Evolutionary conservation across 2,329 filamentous ascomycete genomes (phyloP).

Genomic region (Cladosporium sp.): DNA sequence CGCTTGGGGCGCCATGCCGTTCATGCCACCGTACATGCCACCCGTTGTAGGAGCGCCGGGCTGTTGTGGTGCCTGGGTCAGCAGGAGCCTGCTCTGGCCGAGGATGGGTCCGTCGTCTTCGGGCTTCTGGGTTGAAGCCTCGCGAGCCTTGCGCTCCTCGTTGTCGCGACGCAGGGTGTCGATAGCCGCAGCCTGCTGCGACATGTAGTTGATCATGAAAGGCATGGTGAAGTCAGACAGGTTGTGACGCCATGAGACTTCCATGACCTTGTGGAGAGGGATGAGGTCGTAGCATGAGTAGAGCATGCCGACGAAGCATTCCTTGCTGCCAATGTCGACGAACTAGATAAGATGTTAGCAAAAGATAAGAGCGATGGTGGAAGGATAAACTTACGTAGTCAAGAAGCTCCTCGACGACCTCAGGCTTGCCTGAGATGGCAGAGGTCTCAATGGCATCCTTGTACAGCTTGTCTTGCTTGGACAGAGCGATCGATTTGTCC

Average conservation of each 20-base stretch:
- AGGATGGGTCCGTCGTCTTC: slow-evolving; percentile 94
- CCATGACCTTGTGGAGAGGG: slow-evolving; percentile 84
- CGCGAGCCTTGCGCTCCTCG: slow-evolving; percentile 75
- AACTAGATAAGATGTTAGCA: slow-evolving; percentile 57
- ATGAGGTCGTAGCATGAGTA: slow-evolving; percentile 98
- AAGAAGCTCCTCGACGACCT: slow-evolving; percentile 91
- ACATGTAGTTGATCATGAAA: slow-evolving; percentile 98
- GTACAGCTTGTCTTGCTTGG: slow-evolving; percentile 99
- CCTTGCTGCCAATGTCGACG: slow-evolving; percentile 96
- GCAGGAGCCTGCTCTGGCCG: slow-evolving; percentile 83
- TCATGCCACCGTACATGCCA: slow-evolving; percentile 54
- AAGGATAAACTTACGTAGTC: slow-evolving; percentile 75
- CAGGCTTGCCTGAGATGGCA: slow-evolving; percentile 82
- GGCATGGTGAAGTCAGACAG: slow-evolving; percentile 98
- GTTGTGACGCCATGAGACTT: slow-evolving; percentile 94
- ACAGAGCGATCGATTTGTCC: slow-evolving; percentile 97
- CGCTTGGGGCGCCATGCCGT: slow-evolving; percentile 83
- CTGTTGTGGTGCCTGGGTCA: slow-evolving; percentile 77
- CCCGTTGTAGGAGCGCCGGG: slow-evolving; percentile 57
- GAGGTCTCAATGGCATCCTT: slow-evolving; percentile 99
- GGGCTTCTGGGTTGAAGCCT: slow-evolving; percentile 75
- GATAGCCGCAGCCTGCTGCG: slow-evolving; percentile 84
- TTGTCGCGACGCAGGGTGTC: slow-evolving; percentile 88
- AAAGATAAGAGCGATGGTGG: background rate
- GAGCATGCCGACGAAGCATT: slow-evolving; percentile 99